Evolutionary conservation across 352 stramenopile species (phyloP).

Genomic region (Globisporangium orthogonon): DNA sequence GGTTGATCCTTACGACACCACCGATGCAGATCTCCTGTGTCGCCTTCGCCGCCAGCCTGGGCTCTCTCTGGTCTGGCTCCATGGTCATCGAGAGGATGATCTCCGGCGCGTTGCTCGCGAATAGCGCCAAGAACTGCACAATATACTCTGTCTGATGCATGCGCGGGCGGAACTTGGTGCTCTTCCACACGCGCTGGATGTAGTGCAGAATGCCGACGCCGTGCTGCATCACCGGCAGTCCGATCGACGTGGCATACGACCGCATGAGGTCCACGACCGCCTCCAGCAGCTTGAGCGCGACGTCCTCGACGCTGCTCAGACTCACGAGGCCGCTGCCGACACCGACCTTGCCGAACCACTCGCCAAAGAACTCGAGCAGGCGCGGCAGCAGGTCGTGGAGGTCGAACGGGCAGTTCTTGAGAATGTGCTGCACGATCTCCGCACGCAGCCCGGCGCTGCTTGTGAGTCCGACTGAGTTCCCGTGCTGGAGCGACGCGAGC

Average conservation of each 20-base stretch:
- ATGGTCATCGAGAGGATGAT: conserved; percentile 8
- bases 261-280: conserved; percentile 13
- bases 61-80: neutral
- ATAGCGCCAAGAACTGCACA: conserved; percentile 48
- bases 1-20: conserved; percentile 23
- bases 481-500: conserved; percentile 38
- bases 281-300: conserved; percentile 42
- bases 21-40: neutral
- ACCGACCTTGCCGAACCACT: conserved; percentile 34
- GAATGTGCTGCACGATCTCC: conserved; percentile 31
- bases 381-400: conserved; percentile 34
- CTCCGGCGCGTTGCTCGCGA: conserved; percentile 34
- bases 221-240: conserved; percentile 28
- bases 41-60: neutral
- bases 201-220: conserved; percentile 48
- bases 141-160: conserved; percentile 48
- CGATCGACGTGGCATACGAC: conserved; percentile 33
- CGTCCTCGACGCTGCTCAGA: conserved; percentile 16
- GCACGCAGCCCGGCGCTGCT: conserved; percentile 16
- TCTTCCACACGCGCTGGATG: conserved; percentile 55
- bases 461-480: conserved; percentile 3
- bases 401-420: conserved; percentile 61
- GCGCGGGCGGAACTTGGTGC: conserved; percentile 24
- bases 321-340: conserved; percentile 18
- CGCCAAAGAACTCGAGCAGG: conserved; percentile 33